phyloP scores from a whole-genome alignment of 2,329 filamentous ascomycete species.

The Camptophora hylomeconis region DNA sequence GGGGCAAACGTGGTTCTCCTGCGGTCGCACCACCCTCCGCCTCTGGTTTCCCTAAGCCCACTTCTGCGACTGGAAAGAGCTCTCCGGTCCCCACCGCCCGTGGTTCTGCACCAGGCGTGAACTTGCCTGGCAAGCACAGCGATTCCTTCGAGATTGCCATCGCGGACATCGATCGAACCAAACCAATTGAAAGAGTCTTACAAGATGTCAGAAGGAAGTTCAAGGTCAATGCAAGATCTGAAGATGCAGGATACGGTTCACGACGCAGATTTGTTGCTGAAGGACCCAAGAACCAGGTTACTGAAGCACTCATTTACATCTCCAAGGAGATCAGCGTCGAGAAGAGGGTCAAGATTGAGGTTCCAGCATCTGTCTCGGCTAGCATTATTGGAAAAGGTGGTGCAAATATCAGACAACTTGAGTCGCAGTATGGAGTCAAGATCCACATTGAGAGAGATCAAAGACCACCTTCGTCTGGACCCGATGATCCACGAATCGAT shows the following conservation, averaged over 20 bases:
- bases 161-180: constrained; percentile 59
- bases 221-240: constrained; percentile 63
- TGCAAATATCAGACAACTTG: constrained; percentile 76
- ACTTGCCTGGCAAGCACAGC: constrained; percentile 65
- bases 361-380: constrained; percentile 71
- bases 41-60: too few relatives aligned
- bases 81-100: constrained; percentile 43
- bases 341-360: constrained; percentile 60
- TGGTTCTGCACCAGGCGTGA: constrained; percentile 40
- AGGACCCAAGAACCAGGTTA: constrained; percentile 70
- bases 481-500: constrained; percentile 62
- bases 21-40: constrained; percentile 22
- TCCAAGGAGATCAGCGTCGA: constrained; percentile 76
- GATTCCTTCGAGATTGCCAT: constrained; percentile 64
- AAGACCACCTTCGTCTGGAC: constrained; percentile 52
- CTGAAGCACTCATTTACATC: constrained; percentile 79
- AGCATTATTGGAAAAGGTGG: constrained; percentile 91
- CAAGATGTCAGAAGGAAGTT: constrained; percentile 91
- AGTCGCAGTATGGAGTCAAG: constrained; percentile 76
- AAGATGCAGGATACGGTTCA: constrained; percentile 59
- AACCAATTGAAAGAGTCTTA: constrained; percentile 71
- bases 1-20: constrained; percentile 30
- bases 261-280: constrained; percentile 71
- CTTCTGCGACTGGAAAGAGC: too few relatives aligned
- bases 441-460: constrained; percentile 68